Evolutionary conservation across 768 basidiomycete species (phyloP).

Genomic region (Termitomyces sp.): DNA sequence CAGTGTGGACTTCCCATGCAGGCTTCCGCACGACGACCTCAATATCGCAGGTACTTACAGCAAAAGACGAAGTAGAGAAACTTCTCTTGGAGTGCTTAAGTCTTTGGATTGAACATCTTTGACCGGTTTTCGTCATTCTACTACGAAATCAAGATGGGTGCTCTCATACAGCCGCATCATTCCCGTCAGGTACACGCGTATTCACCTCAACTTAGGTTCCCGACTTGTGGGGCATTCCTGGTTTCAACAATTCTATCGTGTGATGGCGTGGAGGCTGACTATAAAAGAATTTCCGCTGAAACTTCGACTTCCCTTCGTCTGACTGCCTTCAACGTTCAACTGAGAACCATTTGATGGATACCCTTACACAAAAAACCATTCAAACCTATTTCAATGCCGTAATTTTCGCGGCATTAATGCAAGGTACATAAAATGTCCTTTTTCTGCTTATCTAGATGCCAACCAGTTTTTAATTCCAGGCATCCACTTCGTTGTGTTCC

Average conservation of each 20-base stretch:
- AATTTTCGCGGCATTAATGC: not conserved
- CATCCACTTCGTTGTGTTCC: not conserved
- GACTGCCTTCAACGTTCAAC: not conserved
- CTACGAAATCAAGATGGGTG: not conserved
- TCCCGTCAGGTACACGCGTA: not conserved
- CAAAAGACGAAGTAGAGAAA: not conserved
- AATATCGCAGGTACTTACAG: not conserved
- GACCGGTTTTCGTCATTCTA: not conserved
- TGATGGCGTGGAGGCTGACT: not conserved
- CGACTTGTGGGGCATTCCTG: not conserved
- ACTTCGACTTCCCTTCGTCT: too few relatives aligned
- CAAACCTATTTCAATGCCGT: not conserved
- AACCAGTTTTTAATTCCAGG: not conserved
- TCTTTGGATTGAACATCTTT: not conserved
- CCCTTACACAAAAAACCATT: not conserved
- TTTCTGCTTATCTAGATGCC: not conserved
- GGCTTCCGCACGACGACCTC: not conserved
- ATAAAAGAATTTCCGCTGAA: not conserved
- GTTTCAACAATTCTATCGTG: not conserved
- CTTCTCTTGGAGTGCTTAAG: not conserved
- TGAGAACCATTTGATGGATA: not conserved
- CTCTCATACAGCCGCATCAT: not conserved
- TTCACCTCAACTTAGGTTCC: not conserved
- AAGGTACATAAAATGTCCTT: not conserved
- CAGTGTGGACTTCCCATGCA: not conserved